Evolutionary conservation across 306 rosid genomes (phyloP).

Genomic region (Rosa lucieae): DNA sequence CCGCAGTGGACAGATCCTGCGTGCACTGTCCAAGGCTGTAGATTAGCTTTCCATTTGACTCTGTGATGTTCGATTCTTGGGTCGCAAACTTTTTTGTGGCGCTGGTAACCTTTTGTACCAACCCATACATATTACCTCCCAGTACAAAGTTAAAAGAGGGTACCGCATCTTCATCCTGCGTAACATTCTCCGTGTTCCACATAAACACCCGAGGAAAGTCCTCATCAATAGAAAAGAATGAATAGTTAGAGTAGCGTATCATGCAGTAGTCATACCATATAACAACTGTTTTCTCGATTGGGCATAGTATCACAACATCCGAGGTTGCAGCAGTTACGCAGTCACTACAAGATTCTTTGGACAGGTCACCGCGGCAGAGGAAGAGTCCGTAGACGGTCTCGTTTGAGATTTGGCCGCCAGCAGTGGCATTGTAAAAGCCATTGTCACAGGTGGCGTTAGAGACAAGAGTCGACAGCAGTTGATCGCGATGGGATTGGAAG

Average conservation of each 20-base stretch:
- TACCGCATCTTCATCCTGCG: background rate
- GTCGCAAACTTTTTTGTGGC: background rate
- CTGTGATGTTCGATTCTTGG: background rate
- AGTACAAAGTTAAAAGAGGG: no score
- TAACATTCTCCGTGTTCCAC: background rate
- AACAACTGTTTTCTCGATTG: background rate
- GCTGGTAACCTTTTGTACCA: background rate
- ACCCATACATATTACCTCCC: no score
- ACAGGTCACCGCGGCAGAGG: background rate
- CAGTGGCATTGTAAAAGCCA: no score
- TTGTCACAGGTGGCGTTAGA: no score
- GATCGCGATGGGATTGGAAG: no score
- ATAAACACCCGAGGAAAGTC: background rate
- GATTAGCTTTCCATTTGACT: background rate
- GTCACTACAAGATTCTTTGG: background rate
- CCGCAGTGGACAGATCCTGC: constrained; percentile 16
- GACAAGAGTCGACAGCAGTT: no score
- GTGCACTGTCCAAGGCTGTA: constrained; percentile 36
- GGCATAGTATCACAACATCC: background rate
- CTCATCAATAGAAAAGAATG: constrained; percentile 20
- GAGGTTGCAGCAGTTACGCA: background rate
- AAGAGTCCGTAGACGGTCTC: background rate
- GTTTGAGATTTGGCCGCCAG: background rate
- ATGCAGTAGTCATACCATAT: background rate
- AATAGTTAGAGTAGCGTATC: background rate